Evolutionary conservation across 164 flowering plant genomes (phyloP).

Genomic region (Saururus chinensis): DNA sequence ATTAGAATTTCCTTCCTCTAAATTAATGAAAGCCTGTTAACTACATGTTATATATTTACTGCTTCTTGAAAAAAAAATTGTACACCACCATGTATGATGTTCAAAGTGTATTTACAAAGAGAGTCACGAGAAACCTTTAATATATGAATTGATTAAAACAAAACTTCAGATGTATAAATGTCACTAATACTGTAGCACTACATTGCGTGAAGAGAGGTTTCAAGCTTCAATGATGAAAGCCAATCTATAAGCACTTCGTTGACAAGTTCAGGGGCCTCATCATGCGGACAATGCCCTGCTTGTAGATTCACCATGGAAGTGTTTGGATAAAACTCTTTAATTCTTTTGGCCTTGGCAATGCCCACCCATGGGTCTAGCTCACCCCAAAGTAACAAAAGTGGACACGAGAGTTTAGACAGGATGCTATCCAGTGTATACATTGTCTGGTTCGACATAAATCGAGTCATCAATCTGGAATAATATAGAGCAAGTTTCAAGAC

Average conservation of each 20-base stretch:
- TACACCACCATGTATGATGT: too few species aligned
- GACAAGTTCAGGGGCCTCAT: conserved; percentile 84
- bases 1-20: too few species aligned
- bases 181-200: background rate
- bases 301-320: conserved; percentile 63
- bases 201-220: conserved; percentile 22
- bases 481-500: background rate
- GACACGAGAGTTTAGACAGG: conserved; percentile 64
- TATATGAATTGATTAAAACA: too few species aligned
- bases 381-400: conserved; percentile 85
- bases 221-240: conserved; percentile 40
- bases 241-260: conserved; percentile 65
- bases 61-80: too few species aligned
- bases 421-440: conserved; percentile 67
- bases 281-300: conserved; percentile 99
- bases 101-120: too few species aligned
- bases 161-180: background rate
- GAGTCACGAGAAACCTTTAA: too few species aligned
- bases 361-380: conserved; percentile 99
- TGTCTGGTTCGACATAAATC: conserved; percentile 71
- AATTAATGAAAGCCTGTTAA: too few species aligned
- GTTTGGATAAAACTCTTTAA: conserved; percentile 81
- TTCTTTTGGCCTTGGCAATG: conserved; percentile 67
- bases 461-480: conserved; percentile 71
- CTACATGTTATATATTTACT: too few species aligned